Percentiles rank a stretch among this genome's conserved stretches.
Evolutionary conservation across 2,329 filamentous ascomycete genomes (phyloP).

Genomic region (Pseudogymnoascus sp.): DNA sequence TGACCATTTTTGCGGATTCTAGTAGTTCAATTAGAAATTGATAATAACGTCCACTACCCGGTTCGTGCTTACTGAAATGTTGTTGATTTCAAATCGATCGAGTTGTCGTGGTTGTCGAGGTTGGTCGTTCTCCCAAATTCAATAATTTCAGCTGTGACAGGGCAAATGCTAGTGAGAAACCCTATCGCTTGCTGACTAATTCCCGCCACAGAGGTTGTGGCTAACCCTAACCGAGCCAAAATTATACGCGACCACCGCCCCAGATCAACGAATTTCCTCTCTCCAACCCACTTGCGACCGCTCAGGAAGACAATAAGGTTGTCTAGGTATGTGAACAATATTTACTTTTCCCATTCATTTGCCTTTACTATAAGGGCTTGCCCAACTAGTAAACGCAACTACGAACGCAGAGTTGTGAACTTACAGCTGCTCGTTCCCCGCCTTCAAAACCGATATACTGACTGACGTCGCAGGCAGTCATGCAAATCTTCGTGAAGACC

Average conservation of each 20-base stretch:
- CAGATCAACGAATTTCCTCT: constrained; percentile 7
- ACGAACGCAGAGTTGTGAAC: background rate
- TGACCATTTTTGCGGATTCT: constrained; percentile 59
- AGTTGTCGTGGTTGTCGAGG: constrained; percentile 11
- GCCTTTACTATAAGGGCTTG: background rate
- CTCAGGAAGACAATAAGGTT: constrained; percentile 29
- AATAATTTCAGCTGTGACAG: constrained; percentile 1
- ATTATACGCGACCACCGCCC: background rate
- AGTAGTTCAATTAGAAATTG: constrained; percentile 12
- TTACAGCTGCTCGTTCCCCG: background rate
- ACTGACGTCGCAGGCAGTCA: constrained; percentile 41
- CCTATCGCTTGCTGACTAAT: constrained; percentile 7
- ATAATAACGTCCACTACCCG: background rate
- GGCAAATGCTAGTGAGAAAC: constrained; percentile 9
- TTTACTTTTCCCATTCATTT: background rate
- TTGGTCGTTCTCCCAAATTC: background rate
- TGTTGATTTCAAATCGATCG: constrained; percentile 9
- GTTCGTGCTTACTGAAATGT: constrained; percentile 11
- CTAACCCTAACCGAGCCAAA: constrained; percentile 6
- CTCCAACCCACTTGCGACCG: constrained; percentile 16
- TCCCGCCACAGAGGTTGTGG: background rate
- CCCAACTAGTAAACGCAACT: background rate
- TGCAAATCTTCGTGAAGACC: constrained; percentile 72
- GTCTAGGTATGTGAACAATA: constrained; percentile 24
- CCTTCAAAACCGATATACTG: background rate